A percentile compares a stretch with the other conserved stretches of the same genome.
Evolutionary conservation across 2,329 filamentous ascomycete genomes (phyloP).

Genomic region (Laburnicola sp.): DNA sequence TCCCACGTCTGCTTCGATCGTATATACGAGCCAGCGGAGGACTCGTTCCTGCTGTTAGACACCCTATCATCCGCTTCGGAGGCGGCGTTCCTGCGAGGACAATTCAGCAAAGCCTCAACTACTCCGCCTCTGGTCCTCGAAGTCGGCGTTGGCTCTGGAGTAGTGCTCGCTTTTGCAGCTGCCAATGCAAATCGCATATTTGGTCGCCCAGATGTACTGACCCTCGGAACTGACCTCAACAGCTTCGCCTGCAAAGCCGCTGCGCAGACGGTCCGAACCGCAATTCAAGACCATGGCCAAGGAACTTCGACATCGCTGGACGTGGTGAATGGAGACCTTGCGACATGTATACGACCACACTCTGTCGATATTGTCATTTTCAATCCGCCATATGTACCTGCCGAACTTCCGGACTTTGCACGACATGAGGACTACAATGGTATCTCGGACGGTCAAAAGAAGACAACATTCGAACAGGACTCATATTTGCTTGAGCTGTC

Average conservation of each 20-base stretch:
- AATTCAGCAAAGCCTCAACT: conserved; percentile 55
- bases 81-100: conserved; percentile 65
- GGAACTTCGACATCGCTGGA: conserved; percentile 59
- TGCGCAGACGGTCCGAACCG: conserved; percentile 63
- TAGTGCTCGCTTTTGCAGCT: conserved; percentile 86
- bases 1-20: conserved; percentile 85
- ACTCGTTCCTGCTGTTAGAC: conserved; percentile 92
- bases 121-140: conserved; percentile 69
- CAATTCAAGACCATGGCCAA: conserved; percentile 44
- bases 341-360: conserved; percentile 59
- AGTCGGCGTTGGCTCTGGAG: conserved; percentile 86
- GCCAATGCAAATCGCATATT: conserved; percentile 75
- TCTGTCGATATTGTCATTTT: conserved; percentile 85
- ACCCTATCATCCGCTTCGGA: conserved; percentile 76
- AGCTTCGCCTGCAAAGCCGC: conserved; percentile 79
- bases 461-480: conserved; percentile 70
- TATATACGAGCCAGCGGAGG: conserved; percentile 94
- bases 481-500: conserved; percentile 81
- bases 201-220: conserved; percentile 68
- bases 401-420: conserved; percentile 66
- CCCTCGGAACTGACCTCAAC: conserved; percentile 83
- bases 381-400: conserved; percentile 97
- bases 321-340: conserved; percentile 71
- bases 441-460: conserved; percentile 22
- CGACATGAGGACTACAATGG: conserved; percentile 39